phyloP scores from a whole-genome alignment of 257 asterid species.

The Plantago major region DNA sequence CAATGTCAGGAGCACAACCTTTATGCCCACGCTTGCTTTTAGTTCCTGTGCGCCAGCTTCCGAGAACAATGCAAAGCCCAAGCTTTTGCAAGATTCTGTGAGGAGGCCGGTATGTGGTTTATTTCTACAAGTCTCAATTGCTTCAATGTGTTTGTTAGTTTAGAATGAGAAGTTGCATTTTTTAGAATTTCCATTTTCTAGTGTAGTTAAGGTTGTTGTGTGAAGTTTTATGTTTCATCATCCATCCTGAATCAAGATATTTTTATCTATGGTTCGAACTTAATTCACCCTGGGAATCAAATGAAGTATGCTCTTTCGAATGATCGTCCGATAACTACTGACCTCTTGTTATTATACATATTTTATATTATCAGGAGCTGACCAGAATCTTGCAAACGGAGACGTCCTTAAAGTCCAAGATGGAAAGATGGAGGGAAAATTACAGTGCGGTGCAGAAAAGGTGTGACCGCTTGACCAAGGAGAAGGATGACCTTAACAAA shows the following conservation, averaged over 20 bases:
- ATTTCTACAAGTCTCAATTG: slow-evolving; percentile 9
- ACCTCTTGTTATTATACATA: neutral
- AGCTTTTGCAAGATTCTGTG: slow-evolving; percentile 63
- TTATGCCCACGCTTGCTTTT: slow-evolving; percentile 82
- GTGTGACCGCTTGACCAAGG: slow-evolving; percentile 47
- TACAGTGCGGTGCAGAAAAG: slow-evolving; percentile 43
- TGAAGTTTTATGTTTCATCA: neutral
- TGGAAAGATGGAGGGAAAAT: slow-evolving; percentile 31
- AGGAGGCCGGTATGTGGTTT: slow-evolving; percentile 76
- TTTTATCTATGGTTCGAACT: no score
- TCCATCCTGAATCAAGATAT: no score
- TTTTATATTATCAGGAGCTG: slow-evolving; percentile 72
- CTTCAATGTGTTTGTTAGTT: slow-evolving; percentile 18
- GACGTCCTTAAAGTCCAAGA: slow-evolving; percentile 53
- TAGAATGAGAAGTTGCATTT: neutral
- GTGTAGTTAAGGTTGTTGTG: slow-evolving; percentile 1
- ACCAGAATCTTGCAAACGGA: slow-evolving; percentile 62
- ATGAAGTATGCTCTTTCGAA: no score
- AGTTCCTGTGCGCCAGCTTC: slow-evolving; percentile 42
- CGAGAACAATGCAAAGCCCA: slow-evolving; percentile 47
- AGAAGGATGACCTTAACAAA: slow-evolving; percentile 62
- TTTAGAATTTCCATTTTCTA: neutral
- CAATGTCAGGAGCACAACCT: slow-evolving; percentile 37
- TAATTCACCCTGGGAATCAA: no score
- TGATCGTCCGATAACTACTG: neutral